These are phyloP conservation scores for Pleurotus cornucopiae DNA, from an alignment of 768 basidiomycete species.

Conservation along the genomic window DNA sequence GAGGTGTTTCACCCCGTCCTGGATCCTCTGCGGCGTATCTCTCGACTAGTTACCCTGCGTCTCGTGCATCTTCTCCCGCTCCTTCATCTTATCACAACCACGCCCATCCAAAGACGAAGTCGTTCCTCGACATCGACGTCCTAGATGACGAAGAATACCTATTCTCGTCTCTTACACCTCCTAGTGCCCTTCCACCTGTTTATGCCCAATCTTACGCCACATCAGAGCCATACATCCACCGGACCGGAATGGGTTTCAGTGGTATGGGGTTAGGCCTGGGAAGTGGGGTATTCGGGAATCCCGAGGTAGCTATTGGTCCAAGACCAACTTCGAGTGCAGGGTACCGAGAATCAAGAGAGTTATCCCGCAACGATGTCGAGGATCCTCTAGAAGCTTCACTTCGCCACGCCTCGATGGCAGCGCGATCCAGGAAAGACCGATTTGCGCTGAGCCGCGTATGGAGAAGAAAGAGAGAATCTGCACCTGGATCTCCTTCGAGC, in stretches of 20 bases:
- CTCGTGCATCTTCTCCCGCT: slow-evolving; percentile 4
- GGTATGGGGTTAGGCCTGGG: slow-evolving; percentile 1
- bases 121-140: slow-evolving; percentile 5
- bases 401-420: not conserved
- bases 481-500: not conserved
- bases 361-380: not conserved
- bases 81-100: not conserved
- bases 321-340: slow-evolving; percentile 3
- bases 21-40: slow-evolving; percentile 3
- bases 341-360: not conserved
- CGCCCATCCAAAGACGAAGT: not conserved
- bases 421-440: not conserved
- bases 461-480: not conserved
- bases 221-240: not conserved
- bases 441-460: slow-evolving; percentile 3
- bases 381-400: not conserved
- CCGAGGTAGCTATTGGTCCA: slow-evolving; percentile 1
- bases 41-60: not conserved
- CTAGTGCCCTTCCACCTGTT: not conserved
- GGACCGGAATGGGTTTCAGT: slow-evolving; percentile 1
- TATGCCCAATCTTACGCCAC: slow-evolving; percentile 2
- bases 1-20: not conserved
- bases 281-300: slow-evolving; percentile 2
- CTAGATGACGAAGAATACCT: slow-evolving; percentile 4
- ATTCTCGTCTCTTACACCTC: slow-evolving; percentile 3